These are phyloP conservation scores for Ilex paraguariensis DNA, from an alignment of 305 asterid species.

Conservation along the genomic window DNA sequence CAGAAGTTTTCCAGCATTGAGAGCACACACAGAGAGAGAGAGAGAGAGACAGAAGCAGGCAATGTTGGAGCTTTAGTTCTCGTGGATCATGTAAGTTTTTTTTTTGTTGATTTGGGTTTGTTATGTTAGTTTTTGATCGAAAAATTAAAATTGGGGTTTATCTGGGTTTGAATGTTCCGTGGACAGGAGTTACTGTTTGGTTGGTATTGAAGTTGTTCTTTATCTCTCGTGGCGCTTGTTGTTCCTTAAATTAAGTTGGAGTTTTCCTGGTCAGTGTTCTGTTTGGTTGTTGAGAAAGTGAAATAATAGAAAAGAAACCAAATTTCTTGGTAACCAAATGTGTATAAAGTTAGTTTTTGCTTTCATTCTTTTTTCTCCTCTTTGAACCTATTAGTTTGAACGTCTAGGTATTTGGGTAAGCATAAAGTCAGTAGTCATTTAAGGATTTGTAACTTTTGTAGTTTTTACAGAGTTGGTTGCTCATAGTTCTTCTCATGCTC, in stretches of 20 bases:
- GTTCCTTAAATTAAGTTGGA: neutral
- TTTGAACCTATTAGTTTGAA: neutral
- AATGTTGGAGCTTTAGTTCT: slow-evolving; percentile 9
- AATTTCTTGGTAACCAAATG: neutral
- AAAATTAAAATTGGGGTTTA: slow-evolving; percentile 13
- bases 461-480: neutral
- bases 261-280: neutral
- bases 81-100: slow-evolving; percentile 16
- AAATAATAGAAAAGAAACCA: neutral
- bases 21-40: neutral
- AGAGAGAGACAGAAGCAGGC: neutral
- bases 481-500: neutral
- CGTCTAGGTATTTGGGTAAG: neutral
- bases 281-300: neutral
- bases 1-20: slow-evolving; percentile 6
- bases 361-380: too few species aligned
- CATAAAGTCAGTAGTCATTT: neutral
- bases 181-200: slow-evolving; percentile 1
- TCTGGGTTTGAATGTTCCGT: slow-evolving; percentile 6
- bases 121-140: slow-evolving; percentile 3
- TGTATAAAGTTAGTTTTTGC: neutral
- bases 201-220: neutral
- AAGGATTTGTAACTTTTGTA: neutral
- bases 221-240: neutral
- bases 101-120: neutral